Evolutionary conservation across 2,329 filamentous ascomycete species (phyloP).

Genomic region (Talaromyces pinophilus): DNA sequence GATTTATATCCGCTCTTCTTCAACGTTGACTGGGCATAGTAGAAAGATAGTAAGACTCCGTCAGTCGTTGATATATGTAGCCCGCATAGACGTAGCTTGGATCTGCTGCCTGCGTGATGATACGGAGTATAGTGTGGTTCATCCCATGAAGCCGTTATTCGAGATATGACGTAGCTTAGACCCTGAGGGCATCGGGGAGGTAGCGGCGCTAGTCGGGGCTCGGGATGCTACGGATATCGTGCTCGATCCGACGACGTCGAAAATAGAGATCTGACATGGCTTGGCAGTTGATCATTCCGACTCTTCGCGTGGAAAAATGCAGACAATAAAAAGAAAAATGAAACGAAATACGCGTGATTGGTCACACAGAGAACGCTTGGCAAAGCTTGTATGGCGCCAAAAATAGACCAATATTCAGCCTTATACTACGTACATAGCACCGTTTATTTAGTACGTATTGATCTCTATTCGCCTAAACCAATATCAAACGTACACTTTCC

Average conservation of each 20-base stretch:
- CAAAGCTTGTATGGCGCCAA: conserved; percentile 11
- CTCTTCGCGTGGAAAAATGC: background rate
- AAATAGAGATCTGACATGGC: background rate
- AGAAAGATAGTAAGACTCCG: too few relatives aligned
- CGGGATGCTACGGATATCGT: background rate
- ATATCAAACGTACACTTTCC: background rate
- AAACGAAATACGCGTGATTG: background rate
- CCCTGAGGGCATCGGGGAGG: background rate
- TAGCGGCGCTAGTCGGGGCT: background rate
- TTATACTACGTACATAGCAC: background rate
- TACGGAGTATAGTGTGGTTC: background rate
- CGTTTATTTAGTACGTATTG: background rate
- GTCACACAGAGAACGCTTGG: background rate
- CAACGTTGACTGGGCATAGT: too few relatives aligned
- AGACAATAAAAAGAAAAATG: background rate
- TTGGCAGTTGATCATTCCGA: background rate
- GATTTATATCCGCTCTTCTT: background rate
- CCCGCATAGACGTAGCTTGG: background rate
- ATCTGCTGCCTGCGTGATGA: background rate
- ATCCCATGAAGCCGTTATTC: background rate
- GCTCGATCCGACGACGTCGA: background rate
- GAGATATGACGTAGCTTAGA: background rate
- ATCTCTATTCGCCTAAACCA: background rate
- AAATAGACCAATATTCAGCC: conserved; percentile 2
- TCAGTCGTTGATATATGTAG: too few relatives aligned